A percentile compares a stretch with the other conserved stretches of the same genome.
Evolutionary conservation across 108 stramenopile species (phyloP).

Genomic region (Fistulifera solaris): DNA sequence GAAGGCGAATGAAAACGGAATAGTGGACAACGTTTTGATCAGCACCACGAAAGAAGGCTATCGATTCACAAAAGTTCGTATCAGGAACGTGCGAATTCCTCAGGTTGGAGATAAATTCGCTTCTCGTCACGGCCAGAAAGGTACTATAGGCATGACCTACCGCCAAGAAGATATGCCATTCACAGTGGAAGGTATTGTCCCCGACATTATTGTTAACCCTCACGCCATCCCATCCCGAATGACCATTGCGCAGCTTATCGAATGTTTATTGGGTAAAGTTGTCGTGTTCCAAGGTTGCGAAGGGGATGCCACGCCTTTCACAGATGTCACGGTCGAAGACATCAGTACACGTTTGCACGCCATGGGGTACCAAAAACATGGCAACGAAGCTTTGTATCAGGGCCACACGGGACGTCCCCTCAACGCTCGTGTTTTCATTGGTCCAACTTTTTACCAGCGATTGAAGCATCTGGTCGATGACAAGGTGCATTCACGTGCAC

Average conservation of each 20-base stretch:
- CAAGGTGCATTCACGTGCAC: slow-evolving; percentile 97
- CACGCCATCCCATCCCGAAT: slow-evolving; percentile 99
- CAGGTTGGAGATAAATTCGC: slow-evolving; percentile 69
- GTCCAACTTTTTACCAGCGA: slow-evolving; percentile 99
- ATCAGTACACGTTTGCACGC: slow-evolving; percentile 85
- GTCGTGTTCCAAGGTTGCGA: slow-evolving; percentile 92
- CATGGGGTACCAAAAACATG: slow-evolving; percentile 95
- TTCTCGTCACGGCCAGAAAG: slow-evolving; percentile 99
- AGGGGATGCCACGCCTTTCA: slow-evolving; percentile 98
- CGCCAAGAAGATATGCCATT: slow-evolving; percentile 99
- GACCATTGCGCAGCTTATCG: slow-evolving; percentile 99
- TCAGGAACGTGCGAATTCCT: slow-evolving; percentile 94
- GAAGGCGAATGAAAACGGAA: slow-evolving; percentile 96
- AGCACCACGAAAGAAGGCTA: slow-evolving; percentile 90
- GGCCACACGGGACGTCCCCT: slow-evolving; percentile 96
- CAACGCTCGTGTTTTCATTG: slow-evolving; percentile 94
- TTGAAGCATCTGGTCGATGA: slow-evolving; percentile 99
- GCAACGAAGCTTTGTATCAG: slow-evolving; percentile 96
- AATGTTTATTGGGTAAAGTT: slow-evolving; percentile 97
- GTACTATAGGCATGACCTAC: slow-evolving; percentile 98
- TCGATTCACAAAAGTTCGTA: slow-evolving; percentile 94
- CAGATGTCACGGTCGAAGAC: slow-evolving; percentile 92
- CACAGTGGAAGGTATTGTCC: slow-evolving; percentile 93
- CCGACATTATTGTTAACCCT: slow-evolving; percentile 99
- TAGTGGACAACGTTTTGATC: slow-evolving; percentile 91